A percentile compares a stretch with the other conserved stretches of the same genome.
phyloP scores from a whole-genome alignment of 805 yeast species.

The Metschnikowia anglica region DNA sequence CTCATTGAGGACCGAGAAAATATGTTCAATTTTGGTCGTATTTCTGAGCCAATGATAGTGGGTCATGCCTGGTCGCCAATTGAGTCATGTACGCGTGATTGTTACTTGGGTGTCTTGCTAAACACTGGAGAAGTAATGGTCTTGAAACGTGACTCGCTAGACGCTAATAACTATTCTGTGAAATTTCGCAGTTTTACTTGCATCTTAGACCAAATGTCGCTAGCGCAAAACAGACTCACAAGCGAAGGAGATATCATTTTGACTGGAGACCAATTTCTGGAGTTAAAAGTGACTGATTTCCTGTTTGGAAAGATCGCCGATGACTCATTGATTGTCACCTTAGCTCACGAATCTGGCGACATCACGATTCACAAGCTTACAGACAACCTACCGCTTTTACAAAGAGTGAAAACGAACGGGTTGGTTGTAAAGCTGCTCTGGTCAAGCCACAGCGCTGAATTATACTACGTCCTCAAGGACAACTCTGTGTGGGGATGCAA shows the following conservation, averaged over 20 bases:
- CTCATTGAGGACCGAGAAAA: conserved; percentile 28
- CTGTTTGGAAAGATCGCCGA: conserved; percentile 21
- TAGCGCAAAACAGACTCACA: conserved; percentile 19
- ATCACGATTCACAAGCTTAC: conserved; percentile 19
- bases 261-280: conserved; percentile 21
- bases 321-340: conserved; percentile 10
- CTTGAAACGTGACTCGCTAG: conserved; percentile 28
- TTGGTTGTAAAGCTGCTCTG: conserved; percentile 20
- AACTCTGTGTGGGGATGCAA: conserved; percentile 20
- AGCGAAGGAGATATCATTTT: conserved; percentile 24
- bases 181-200: conserved; percentile 29
- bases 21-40: conserved; percentile 30
- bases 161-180: conserved; percentile 25
- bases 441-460: conserved; percentile 13
- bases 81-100: conserved; percentile 25
- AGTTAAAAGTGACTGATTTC: conserved; percentile 30
- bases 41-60: conserved; percentile 34
- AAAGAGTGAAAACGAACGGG: conserved; percentile 5
- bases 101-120: conserved; percentile 34
- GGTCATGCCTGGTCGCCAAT: conserved; percentile 37
- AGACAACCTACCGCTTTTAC: conserved; percentile 11
- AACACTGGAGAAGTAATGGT: conserved; percentile 41
- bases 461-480: conserved; percentile 19
- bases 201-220: conserved; percentile 24
- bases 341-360: conserved; percentile 21